Conservation (phyloP, 257 asterid species). For the Voacanga thouarsii region DNA sequence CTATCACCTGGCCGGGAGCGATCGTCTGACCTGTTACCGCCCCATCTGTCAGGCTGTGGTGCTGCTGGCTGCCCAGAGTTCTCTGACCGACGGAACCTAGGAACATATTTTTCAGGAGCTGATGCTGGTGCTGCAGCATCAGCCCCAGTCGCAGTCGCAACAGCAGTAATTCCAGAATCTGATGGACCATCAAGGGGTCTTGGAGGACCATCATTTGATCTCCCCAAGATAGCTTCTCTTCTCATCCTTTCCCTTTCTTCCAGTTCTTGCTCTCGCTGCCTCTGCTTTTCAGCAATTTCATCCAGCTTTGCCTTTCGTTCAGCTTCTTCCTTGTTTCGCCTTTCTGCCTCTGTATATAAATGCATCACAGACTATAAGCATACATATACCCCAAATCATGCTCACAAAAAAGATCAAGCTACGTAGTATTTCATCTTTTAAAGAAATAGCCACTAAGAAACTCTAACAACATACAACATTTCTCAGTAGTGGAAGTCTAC, state of each 20-base stretch:
- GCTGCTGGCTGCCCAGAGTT: constrained; percentile 12
- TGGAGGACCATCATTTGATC: constrained; percentile 1
- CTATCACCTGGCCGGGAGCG: constrained; percentile 16
- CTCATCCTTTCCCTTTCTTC: constrained; percentile 26
- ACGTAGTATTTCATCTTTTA: not conserved
- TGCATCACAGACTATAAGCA: not conserved
- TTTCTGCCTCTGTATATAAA: constrained; percentile 28
- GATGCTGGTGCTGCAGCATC: constrained; percentile 17
- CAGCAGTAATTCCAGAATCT: constrained; percentile 8
- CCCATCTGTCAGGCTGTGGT: constrained; percentile 19
- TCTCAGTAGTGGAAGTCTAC: not conserved
- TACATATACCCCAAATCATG: not conserved
- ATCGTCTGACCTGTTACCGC: constrained; percentile 10
- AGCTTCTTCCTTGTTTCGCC: constrained; percentile 37
- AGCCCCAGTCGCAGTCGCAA: not conserved
- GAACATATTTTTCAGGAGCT: constrained; percentile 24
- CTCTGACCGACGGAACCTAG: constrained; percentile 10
- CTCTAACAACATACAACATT: not conserved
- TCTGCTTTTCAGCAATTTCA: constrained; percentile 34
- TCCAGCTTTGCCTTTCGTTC: constrained; percentile 32
- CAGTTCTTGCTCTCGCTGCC: constrained; percentile 28
- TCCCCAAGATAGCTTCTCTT: constrained; percentile 23
- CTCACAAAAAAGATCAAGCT: not conserved
- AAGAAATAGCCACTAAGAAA: not conserved
- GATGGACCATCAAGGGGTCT: constrained; percentile 4